Conservation (phyloP, 257 asterid species). For the Rauvolfia tetraphylla region DNA sequence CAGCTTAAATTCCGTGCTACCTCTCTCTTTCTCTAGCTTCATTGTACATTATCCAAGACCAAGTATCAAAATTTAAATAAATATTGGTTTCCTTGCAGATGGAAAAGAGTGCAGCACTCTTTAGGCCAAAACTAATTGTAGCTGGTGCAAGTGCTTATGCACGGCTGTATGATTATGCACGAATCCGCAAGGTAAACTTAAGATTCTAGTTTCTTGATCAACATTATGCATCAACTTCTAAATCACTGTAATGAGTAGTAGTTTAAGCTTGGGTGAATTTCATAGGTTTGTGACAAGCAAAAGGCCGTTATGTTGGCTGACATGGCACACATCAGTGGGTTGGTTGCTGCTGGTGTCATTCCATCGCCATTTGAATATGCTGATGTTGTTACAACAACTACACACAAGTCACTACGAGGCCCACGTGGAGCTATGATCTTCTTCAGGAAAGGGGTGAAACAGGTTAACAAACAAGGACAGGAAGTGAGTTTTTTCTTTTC, state of each 20-base stretch:
- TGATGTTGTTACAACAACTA: conserved; percentile 93
- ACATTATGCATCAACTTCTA: neutral
- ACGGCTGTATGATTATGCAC: conserved; percentile 84
- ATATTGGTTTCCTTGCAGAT: conserved; percentile 44
- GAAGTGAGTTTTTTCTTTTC: conserved; percentile 56
- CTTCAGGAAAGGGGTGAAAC: conserved; percentile 87
- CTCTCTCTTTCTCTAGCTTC: neutral
- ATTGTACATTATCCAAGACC: neutral
- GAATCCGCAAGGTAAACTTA: conserved; percentile 70
- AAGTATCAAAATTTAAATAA: neutral
- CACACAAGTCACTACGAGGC: conserved; percentile 95
- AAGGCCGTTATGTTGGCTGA: conserved; percentile 86
- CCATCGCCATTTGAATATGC: conserved; percentile 97
- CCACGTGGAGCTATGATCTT: conserved; percentile 99
- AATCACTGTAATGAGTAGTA: neutral
- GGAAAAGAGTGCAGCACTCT: conserved; percentile 90
- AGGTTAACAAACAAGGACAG: conserved; percentile 80
- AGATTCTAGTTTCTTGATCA: neutral
- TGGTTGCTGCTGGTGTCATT: conserved; percentile 97
- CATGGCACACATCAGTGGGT: conserved; percentile 98
- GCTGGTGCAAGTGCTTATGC: conserved; percentile 99
- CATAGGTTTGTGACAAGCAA: conserved; percentile 92
- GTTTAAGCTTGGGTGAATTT: conserved; percentile 17
- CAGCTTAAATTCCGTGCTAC: neutral
- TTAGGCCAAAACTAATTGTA: conserved; percentile 88